Evolutionary conservation across 2,329 filamentous ascomycete species (phyloP), one percentile per base, ranked within the genome.

Genomic region (Periconia sp.): DNA sequence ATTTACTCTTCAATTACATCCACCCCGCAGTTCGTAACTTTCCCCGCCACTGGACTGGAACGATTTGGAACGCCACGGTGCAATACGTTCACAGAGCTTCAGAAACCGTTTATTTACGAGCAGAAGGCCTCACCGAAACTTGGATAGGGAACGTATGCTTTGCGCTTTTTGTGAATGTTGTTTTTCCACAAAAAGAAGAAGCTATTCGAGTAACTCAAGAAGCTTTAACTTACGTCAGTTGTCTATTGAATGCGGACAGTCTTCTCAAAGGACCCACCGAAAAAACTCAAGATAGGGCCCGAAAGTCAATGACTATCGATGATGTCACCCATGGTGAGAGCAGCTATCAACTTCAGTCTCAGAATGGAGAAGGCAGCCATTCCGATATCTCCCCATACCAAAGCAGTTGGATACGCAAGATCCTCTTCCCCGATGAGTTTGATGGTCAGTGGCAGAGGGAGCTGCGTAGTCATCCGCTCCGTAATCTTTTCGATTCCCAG

Each of bases 341-440:
- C 23, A 27, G 23, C 23, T 8, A 27, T 8, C 23, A 8, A 27
- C 8, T 8, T 8, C 5, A 27, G 23, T 27, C 23, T 8, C 23
- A 27, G 8, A 27, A 27, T 27, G 23, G 23, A 27, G 23, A 27
- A 5, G 8, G 5, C 8, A 3, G 17, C 31, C 47, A 30, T 17
- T n/a, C 6, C 41, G n/a, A 41, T 19, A 33, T 18, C 43, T 45
- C 17, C 33, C 44, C 23, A 40, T 17, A 42, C 8, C 35, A 17
- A n/a, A 63, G 62, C 41, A 56, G 60, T 27, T 77, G 74, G 75
- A 60, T 70, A 14, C 59, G 64, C 6, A 61, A 63, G 14, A 80
- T 81, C 66, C 66, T 81, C 1, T 80, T 80, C 49, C 79, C 79
- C 1, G 61, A 59, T 1, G 54, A 70, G 13, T 23, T 45, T 2